phyloP scores from a whole-genome alignment of 768 basidiomycete species.

The Rubroboletus satanas region DNA sequence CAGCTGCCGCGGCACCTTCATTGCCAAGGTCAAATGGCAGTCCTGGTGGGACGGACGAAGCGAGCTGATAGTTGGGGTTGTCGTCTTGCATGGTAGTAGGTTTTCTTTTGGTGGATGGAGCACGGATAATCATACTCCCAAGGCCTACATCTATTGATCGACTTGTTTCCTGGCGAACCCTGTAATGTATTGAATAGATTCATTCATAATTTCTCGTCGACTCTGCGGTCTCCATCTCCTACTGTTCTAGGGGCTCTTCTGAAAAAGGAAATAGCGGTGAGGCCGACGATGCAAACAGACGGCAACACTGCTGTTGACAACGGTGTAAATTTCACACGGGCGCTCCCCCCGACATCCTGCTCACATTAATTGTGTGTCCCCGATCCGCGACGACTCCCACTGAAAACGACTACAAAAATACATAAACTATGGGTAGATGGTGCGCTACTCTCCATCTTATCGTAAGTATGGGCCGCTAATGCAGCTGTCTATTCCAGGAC shows the following conservation, averaged over 20 bases:
- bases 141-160: neutral
- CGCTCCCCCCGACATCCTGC: constrained; percentile 14
- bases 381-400: constrained; percentile 3
- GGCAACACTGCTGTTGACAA: constrained; percentile 21
- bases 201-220: too few relatives aligned
- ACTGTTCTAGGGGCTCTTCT: neutral
- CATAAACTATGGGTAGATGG: constrained; percentile 67
- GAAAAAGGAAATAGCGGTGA: neutral
- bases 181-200: neutral
- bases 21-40: constrained; percentile 35
- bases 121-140: neutral
- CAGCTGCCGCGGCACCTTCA: constrained; percentile 8
- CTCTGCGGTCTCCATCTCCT: too few relatives aligned
- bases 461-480: neutral
- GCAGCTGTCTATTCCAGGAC: constrained; percentile 45
- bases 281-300: constrained; percentile 7
- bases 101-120: neutral
- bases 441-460: constrained; percentile 28
- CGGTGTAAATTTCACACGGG: constrained; percentile 19
- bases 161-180: neutral
- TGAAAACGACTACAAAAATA: constrained; percentile 2
- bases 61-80: constrained; percentile 21
- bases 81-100: neutral
- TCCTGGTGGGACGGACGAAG: constrained; percentile 37
- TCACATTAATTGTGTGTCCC: neutral